Evolutionary conservation across 306 rosid genomes (phyloP), one percentile per base, ranked within the genome.

Genomic region (Cicer pinnatifidum): DNA sequence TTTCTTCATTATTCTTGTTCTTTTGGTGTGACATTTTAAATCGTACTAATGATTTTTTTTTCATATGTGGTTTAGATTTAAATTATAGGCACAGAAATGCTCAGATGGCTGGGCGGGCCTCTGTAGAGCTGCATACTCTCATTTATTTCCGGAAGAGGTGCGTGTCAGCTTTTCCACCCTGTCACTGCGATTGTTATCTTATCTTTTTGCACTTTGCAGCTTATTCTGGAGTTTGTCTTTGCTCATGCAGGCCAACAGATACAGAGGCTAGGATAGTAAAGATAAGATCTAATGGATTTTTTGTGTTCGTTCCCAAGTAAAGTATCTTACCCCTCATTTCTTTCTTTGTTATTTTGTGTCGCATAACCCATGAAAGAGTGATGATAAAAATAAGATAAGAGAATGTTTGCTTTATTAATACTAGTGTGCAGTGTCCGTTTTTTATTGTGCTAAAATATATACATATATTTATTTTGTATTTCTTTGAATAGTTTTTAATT

Each of bases 241-340:
- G 11, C 40, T 60, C 41, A 20, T 76, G 77, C 80, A 94, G 99
- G 89, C 96, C 97, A 47, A 94, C 93, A 1, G 96, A 94, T 56
- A 81, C 93, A 2, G 97, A 94, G 78, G 97, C 86, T 38, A 94
- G 99, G 85, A 77, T 94, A 78, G 99, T 94, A 80, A 94, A 90
- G 87, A 89, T 94, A 86, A 85, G 99, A 80, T 86, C 97, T 52
- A 94, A 94, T 46, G 99, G 99, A 46, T 89, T 94, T 81, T 87
- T 94, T 37, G 99, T 94, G 60, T 94, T 94, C 64, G 96, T 91
- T 63, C 99, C 99, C 82, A 89, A 91, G 99, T 94, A 91, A 84
- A 33, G 85, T 79, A 8, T 73, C 82, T 76, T 53, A 15, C 71
- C 67, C 80, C 67, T 41, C 19, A 0, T 23, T 46, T 33, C 50